Conservation (phyloP, 257 asterid genomes). For the Solanum sejunctum region DNA sequence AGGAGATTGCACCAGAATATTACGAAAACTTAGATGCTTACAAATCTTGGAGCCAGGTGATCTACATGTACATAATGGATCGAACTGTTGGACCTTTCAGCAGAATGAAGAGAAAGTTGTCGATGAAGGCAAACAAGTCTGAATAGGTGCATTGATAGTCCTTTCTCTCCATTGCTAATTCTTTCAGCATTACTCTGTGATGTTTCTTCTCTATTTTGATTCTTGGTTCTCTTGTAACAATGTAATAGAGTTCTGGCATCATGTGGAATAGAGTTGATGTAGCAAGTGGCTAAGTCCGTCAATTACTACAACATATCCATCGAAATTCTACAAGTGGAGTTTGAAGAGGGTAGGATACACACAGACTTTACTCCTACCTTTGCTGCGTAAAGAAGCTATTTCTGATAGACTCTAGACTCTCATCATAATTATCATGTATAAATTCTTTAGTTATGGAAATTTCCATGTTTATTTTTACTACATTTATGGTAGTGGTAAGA, state of each 20-base stretch:
- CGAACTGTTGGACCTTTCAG: conserved; percentile 75
- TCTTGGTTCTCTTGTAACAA: neutral
- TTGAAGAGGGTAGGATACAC: neutral
- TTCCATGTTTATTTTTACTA: neutral
- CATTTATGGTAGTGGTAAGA: no score
- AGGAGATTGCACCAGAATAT: conserved; percentile 87
- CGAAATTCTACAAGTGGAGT: neutral
- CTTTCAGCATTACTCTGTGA: neutral
- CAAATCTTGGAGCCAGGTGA: conserved; percentile 86
- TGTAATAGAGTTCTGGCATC: neutral
- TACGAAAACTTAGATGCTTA: conserved; percentile 52
- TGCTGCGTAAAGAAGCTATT: neutral
- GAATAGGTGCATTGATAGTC: conserved; percentile 14
- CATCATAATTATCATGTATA: neutral
- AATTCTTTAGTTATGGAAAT: neutral
- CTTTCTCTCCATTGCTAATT: neutral
- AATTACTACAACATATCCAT: neutral
- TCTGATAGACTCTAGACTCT: neutral
- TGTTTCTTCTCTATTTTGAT: neutral
- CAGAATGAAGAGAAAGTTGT: conserved; percentile 71
- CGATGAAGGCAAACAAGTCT: conserved; percentile 32
- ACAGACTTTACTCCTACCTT: neutral
- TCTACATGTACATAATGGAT: conserved; percentile 69
- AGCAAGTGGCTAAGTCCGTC: neutral
- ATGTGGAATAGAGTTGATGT: neutral